phyloP scores from a whole-genome alignment of 2,329 filamentous ascomycete species.

The Talaromyces albobiverticillius region DNA sequence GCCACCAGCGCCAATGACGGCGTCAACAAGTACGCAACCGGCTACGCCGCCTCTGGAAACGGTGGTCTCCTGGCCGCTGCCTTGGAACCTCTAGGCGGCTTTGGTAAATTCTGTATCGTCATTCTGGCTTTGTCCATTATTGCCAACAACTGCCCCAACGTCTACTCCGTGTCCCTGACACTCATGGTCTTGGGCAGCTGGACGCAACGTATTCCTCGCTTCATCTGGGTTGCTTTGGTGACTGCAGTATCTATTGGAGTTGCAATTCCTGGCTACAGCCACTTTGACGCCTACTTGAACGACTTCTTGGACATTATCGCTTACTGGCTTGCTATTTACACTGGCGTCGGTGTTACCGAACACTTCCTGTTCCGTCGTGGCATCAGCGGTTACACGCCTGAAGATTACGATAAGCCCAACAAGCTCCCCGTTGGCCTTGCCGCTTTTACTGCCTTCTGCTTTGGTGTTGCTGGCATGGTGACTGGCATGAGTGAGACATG shows the following conservation, averaged over 20 bases:
- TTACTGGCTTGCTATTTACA: conserved; percentile 74
- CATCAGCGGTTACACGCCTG: conserved; percentile 56
- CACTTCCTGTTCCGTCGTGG: conserved; percentile 67
- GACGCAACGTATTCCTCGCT: conserved; percentile 62
- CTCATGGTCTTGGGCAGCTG: conserved; percentile 62
- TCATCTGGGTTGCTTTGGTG: conserved; percentile 62
- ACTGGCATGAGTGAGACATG: conserved; percentile 70
- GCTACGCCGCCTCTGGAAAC: conserved; percentile 54
- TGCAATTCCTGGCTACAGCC: conserved; percentile 64
- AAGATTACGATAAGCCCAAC: conserved; percentile 56
- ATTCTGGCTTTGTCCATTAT: conserved; percentile 65
- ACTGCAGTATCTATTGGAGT: conserved; percentile 66
- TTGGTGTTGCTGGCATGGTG: conserved; percentile 64
- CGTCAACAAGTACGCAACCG: conserved; percentile 53
- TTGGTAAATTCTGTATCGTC: conserved; percentile 70
- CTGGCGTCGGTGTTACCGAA: conserved; percentile 62
- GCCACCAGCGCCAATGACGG: conserved; percentile 56
- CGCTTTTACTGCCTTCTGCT: conserved; percentile 60
- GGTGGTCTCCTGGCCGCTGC: conserved; percentile 67
- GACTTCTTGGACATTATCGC: conserved; percentile 68
- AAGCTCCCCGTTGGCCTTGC: conserved; percentile 64
- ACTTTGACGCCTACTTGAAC: conserved; percentile 61
- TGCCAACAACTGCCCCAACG: conserved; percentile 68
- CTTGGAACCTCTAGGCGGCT: conserved; percentile 57
- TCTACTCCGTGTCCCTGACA: conserved; percentile 67